Evolutionary conservation across 139 green algal genomes (phyloP).

Genomic region (Chlamydomonas sp.): DNA sequence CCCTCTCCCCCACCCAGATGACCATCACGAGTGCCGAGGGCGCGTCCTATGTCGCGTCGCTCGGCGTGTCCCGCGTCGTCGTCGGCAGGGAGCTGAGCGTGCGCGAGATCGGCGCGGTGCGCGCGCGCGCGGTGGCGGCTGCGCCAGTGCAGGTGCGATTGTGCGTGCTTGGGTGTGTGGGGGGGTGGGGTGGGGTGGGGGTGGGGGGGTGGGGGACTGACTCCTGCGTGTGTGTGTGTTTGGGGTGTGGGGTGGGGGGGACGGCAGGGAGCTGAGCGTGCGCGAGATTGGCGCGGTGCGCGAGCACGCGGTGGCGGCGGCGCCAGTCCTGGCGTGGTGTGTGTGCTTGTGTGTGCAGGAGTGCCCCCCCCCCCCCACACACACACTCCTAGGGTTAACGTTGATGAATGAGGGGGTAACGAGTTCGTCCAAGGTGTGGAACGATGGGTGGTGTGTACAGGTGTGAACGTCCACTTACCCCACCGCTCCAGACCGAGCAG

Average conservation of each 20-base stretch:
- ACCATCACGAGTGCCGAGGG: conserved; percentile 53
- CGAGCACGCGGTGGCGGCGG: no score
- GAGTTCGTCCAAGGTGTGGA: no score
- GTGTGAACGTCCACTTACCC: no score
- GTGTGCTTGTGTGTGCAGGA: neutral
- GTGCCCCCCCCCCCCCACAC: neutral
- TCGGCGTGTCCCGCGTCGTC: conserved; percentile 65
- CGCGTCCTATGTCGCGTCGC: conserved; percentile 26
- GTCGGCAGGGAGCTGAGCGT: conserved; percentile 74
- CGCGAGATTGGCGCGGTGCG: conserved; percentile 51
- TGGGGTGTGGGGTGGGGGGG: conserved; percentile 64
- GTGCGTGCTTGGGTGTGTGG: neutral
- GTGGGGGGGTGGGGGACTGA: neutral
- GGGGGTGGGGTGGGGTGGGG: neutral
- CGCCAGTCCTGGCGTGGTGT: neutral
- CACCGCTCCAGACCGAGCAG: no score
- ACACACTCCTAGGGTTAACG: neutral
- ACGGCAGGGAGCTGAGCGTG: conserved; percentile 71
- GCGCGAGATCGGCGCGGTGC: conserved; percentile 51
- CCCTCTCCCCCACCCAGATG: conserved; percentile 69
- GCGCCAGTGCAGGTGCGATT: neutral
- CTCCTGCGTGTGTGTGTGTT: conserved; percentile 14
- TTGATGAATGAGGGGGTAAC: neutral
- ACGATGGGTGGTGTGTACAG: no score
- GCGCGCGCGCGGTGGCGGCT: no score